phyloP scores from a whole-genome alignment of 306 rosid genomes.

The Pterocarpus santalinus region DNA sequence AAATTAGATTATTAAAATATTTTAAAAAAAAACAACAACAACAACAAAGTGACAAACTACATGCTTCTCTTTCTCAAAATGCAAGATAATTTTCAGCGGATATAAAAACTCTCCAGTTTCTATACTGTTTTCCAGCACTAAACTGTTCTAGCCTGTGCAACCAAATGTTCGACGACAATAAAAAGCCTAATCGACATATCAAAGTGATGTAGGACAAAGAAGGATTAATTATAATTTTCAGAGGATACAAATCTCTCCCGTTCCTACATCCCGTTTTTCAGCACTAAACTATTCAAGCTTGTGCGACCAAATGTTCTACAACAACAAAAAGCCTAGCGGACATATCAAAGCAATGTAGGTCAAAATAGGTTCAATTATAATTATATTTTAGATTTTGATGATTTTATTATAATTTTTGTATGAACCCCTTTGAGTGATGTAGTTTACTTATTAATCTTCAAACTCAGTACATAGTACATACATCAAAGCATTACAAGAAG shows the following conservation, averaged over 20 bases:
- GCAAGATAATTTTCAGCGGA: conserved; percentile 24
- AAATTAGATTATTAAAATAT: neutral
- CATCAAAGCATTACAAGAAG: too few species aligned
- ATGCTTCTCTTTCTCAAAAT: conserved; percentile 27
- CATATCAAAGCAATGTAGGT: neutral
- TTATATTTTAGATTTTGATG: neutral
- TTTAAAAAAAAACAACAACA: neutral
- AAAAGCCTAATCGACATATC: neutral
- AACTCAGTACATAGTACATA: too few species aligned
- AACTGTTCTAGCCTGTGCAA: conserved; percentile 11
- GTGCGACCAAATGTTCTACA: conserved; percentile 31
- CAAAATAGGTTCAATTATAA: neutral
- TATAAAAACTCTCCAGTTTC: conserved; percentile 15
- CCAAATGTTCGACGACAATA: conserved; percentile 17
- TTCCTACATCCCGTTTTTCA: conserved; percentile 32
- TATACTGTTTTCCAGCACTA: conserved; percentile 8
- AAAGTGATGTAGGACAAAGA: neutral
- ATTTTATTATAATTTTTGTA: neutral
- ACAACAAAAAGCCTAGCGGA: neutral
- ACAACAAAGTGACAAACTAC: neutral
- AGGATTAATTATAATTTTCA: neutral
- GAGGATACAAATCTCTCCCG: neutral
- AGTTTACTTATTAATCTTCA: too few species aligned
- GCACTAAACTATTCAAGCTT: too few species aligned
- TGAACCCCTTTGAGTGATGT: too few species aligned